Percentiles rank a stretch among this genome's conserved stretches.
phyloP scores from a whole-genome alignment of 257 asterid genomes.

The Solanum stenotomum region DNA sequence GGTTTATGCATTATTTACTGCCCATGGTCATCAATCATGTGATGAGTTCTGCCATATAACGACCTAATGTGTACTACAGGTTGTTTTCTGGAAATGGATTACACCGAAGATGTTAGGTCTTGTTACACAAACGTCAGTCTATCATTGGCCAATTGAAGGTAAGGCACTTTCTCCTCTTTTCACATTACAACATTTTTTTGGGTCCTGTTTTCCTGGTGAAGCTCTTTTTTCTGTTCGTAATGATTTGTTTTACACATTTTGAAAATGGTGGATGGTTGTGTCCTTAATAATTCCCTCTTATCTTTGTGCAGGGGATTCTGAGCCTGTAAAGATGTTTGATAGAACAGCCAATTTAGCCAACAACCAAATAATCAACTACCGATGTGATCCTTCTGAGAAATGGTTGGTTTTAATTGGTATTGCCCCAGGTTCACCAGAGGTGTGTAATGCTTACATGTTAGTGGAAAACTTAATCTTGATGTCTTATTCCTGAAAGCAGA shows the following conservation, averaged over 20 bases:
- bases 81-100: slow-evolving; percentile 98
- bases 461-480: neutral
- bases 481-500: neutral
- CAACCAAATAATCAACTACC: slow-evolving; percentile 90
- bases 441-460: slow-evolving; percentile 15
- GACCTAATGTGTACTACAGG: slow-evolving; percentile 30
- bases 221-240: neutral
- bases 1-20: neutral
- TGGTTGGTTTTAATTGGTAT: slow-evolving; percentile 98
- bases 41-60: neutral
- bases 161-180: slow-evolving; percentile 6
- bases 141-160: slow-evolving; percentile 98
- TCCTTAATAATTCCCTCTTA: neutral
- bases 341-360: slow-evolving; percentile 87
- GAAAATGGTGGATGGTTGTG: neutral
- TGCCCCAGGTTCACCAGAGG: slow-evolving; percentile 98
- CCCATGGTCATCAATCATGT: neutral
- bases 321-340: slow-evolving; percentile 90
- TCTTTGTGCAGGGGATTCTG: slow-evolving; percentile 68
- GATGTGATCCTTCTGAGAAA: slow-evolving; percentile 95
- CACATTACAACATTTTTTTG: neutral
- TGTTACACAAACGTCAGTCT: slow-evolving; percentile 85
- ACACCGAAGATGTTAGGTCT: slow-evolving; percentile 88
- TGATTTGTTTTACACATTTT: neutral
- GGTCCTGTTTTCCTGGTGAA: neutral